Conservation (phyloP, 257 asterid genomes). For the Striga asiatica region DNA sequence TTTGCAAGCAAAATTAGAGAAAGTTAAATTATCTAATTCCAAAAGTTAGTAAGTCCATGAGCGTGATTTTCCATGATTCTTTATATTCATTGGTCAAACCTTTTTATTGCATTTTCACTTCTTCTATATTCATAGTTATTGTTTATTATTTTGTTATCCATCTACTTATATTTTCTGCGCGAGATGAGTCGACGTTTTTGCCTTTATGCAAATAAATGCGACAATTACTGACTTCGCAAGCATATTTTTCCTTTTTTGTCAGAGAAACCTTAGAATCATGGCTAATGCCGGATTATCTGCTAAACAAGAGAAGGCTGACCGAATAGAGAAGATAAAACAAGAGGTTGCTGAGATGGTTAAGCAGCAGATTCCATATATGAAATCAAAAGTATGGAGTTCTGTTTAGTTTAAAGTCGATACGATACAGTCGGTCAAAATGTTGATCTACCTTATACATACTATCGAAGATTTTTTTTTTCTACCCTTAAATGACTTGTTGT, state of each 20-base stretch:
- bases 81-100: neutral
- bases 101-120: neutral
- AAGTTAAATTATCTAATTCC: too few species aligned
- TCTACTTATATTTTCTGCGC: neutral
- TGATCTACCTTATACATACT: neutral
- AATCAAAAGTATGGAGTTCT: constrained; percentile 46
- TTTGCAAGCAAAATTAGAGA: too few species aligned
- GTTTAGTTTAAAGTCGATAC: neutral
- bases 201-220: neutral
- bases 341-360: constrained; percentile 77
- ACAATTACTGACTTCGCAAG: constrained; percentile 5
- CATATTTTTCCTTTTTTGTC: constrained; percentile 7
- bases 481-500: neutral
- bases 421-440: constrained; percentile 10
- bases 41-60: neutral
- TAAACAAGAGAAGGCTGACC: constrained; percentile 64
- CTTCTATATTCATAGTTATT: neutral
- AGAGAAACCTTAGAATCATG: constrained; percentile 72
- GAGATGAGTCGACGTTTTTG: neutral
- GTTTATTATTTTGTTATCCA: neutral
- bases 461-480: neutral
- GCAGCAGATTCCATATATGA: constrained; percentile 39
- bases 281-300: constrained; percentile 64
- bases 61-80: too few species aligned
- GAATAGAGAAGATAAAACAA: constrained; percentile 58